These are phyloP conservation scores for Zasmidium cellare DNA, from an alignment of 2,329 filamentous ascomycete genomes.

Conservation along the genomic window DNA sequence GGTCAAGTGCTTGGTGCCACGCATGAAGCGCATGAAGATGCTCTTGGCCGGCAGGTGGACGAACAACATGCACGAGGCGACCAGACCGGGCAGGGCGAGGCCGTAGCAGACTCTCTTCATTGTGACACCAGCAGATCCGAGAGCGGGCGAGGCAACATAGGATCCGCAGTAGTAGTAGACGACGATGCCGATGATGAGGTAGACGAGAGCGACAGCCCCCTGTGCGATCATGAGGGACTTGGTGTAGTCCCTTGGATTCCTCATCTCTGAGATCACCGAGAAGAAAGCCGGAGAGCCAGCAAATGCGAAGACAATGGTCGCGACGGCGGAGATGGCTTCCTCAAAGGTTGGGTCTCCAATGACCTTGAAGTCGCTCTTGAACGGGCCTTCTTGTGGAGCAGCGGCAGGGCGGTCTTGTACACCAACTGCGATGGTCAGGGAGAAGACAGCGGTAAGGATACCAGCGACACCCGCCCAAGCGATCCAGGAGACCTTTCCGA, in stretches of 20 bases:
- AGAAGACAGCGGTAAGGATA: conserved; percentile 31
- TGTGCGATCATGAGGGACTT: conserved; percentile 35
- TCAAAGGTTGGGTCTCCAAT: conserved; percentile 39
- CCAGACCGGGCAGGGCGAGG: conserved; percentile 28
- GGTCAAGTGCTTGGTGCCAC: conserved; percentile 26
- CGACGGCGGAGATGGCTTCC: conserved; percentile 61
- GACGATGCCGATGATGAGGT: conserved; percentile 41
- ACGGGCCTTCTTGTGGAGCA: conserved; percentile 32
- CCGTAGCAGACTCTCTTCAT: conserved; percentile 52
- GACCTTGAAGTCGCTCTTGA: conserved; percentile 34
- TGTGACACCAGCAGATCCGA: conserved; percentile 45
- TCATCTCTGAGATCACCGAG: conserved; percentile 43
- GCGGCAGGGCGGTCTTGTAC: conserved; percentile 37
- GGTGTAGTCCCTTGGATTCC: conserved; percentile 36
- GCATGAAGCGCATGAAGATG: conserved; percentile 30
- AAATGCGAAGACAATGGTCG: conserved; percentile 48
- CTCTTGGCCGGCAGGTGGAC: conserved; percentile 33
- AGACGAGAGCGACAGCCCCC: conserved; percentile 27
- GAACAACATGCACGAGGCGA: conserved; percentile 28
- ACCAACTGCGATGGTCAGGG: conserved; percentile 36
- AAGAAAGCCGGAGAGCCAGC: conserved; percentile 41
- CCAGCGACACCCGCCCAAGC: conserved; percentile 36
- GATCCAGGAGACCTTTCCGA: conserved; percentile 36
- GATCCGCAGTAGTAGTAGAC: conserved; percentile 52
- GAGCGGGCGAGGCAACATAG: conserved; percentile 49